Percentiles rank a stretch among this genome's conserved stretches.
These are phyloP conservation scores for Dentipellis sp. DNA, from an alignment of 768 basidiomycete species.

Conservation along the genomic window DNA sequence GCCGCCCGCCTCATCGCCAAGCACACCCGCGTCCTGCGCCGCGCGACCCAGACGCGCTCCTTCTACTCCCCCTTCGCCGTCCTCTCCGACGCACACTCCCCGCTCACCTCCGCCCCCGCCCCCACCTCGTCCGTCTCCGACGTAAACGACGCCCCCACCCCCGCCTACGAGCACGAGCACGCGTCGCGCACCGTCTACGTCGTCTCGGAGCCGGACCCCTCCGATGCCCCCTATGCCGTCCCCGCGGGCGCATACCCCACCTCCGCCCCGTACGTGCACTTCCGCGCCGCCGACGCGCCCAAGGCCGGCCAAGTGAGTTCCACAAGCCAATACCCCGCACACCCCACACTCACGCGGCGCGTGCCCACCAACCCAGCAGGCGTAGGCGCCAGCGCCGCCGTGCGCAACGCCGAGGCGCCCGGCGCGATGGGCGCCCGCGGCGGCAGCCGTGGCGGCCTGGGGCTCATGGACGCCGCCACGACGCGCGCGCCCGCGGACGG, in stretches of 20 bases:
- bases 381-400: conserved; percentile 38
- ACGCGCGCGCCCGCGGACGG: conserved; percentile 26
- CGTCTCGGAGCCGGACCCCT: conserved; percentile 62
- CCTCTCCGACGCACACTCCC: conserved; percentile 30
- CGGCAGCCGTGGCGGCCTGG: conserved; percentile 34
- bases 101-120: conserved; percentile 24
- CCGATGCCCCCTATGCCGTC: conserved; percentile 54
- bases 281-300: conserved; percentile 31
- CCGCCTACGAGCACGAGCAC: conserved; percentile 54
- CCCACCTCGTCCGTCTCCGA: conserved; percentile 6
- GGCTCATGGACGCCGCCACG: conserved; percentile 32
- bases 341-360: conserved; percentile 34
- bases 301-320: conserved; percentile 28
- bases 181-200: conserved; percentile 55
- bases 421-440: conserved; percentile 36
- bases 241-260: conserved; percentile 52
- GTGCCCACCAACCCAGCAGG: conserved; percentile 33
- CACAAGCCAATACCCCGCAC: conserved; percentile 32
- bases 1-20: conserved; percentile 19
- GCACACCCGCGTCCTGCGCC: conserved; percentile 22
- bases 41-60: conserved; percentile 28
- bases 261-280: conserved; percentile 31
- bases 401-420: conserved; percentile 32
- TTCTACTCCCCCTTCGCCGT: conserved; percentile 61
- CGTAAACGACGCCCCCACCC: conserved; percentile 11